These are phyloP conservation scores for Linum lewisii DNA, from an alignment of 345 rosid genomes.

Conservation along the genomic window DNA sequence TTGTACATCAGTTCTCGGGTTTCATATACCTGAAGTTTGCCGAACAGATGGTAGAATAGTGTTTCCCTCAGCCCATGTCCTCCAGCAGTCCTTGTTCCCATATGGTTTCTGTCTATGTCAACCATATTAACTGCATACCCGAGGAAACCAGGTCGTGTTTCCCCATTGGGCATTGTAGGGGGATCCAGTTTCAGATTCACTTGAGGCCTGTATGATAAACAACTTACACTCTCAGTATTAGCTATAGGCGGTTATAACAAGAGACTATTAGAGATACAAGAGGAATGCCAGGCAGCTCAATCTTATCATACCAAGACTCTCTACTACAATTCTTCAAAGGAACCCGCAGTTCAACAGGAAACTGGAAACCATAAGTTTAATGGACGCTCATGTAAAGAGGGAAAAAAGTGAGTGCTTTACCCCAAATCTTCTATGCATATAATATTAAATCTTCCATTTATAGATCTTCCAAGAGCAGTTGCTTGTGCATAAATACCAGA, in stretches of 20 bases:
- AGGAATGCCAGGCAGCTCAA: too few species aligned
- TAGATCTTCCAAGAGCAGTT: conserved; percentile 26
- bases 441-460: conserved; percentile 37
- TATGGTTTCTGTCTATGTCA: conserved; percentile 19
- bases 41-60: conserved; percentile 37
- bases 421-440: conserved; percentile 42
- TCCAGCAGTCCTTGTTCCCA: conserved; percentile 10
- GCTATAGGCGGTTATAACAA: too few species aligned
- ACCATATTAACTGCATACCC: conserved; percentile 70
- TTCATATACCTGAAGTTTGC: conserved; percentile 48
- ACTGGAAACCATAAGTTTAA: not conserved
- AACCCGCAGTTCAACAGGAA: not conserved
- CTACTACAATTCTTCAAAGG: not conserved
- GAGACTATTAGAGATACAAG: not conserved
- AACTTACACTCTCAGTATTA: not conserved
- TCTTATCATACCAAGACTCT: too few species aligned
- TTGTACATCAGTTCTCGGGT: conserved; percentile 30
- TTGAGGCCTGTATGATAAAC: conserved; percentile 27
- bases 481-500: conserved; percentile 34
- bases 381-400: not conserved
- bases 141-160: conserved; percentile 34
- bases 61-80: conserved; percentile 57
- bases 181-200: conserved; percentile 34
- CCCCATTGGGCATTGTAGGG: conserved; percentile 34
- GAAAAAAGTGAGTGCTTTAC: conserved; percentile 14